Evolutionary conservation across 2,329 filamentous ascomycete species (phyloP), one percentile per base, ranked within the genome.

Genomic region (Aspergillus calidoustus): DNA sequence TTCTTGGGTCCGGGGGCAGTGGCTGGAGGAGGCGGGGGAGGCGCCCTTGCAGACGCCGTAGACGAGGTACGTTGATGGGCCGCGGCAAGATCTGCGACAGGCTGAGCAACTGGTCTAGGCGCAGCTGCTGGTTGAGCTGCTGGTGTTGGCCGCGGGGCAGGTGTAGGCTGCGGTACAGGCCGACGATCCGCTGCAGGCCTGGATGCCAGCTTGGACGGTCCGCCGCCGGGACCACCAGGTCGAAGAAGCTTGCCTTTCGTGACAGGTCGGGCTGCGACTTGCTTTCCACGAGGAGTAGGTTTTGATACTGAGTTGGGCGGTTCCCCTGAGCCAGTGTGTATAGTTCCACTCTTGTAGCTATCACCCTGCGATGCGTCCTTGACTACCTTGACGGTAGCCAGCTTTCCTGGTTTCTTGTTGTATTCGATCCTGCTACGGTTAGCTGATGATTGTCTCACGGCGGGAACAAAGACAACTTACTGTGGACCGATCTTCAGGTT

Each of bases 371-470:
- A 80, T 56, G 90, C 85, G 56, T 99, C 95, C 79, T 96, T 97
- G 63, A 96, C 74, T 8, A 91, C 91, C 81, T 98, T 98, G 73
- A 99, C 91, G 6, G 88, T 80, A 57, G 94, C 91, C 76, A 92
- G 86, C 81, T 99, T 99, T 59, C 92, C 92, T 1, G 95, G 95
- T 79, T 99, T 99, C 85, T 98, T 99, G 74, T 94, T 93, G 78
- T 97, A 99, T 75, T 97, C 92, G 69, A 99, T 93, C 5, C 80
- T 84, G 58, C n/a, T 47, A 23, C 11, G n/a, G 30, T 59, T 59
- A 59, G 44, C 47, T 22, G 11, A 43, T 6, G 19, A 22, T 9
- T 31, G 2, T 19, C 13, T 41, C 6, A 47, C 11, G 8, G 8
- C 9, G 4, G 47, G 11, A n/a, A 15, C 30, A 25, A 48, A 49